A percentile compares a stretch with the other conserved stretches of the same genome.
These are phyloP conservation scores for Xerocomus potaroensis DNA, from an alignment of 768 basidiomycete genomes.

Conservation along the genomic window DNA sequence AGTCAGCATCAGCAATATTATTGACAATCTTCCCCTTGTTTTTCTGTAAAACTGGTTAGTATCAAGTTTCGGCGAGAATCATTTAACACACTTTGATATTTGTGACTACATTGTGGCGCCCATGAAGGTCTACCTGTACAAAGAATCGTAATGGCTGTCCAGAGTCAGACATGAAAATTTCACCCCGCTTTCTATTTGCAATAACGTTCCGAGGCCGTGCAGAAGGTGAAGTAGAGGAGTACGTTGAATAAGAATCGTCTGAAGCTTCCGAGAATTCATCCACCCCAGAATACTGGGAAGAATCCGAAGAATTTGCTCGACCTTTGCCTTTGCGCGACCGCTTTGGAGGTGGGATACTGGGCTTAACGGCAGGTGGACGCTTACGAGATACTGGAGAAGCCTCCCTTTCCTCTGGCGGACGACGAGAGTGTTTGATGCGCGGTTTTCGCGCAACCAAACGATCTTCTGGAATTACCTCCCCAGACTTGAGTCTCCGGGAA, in stretches of 20 bases:
- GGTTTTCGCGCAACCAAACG: constrained; percentile 4
- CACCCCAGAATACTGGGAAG: constrained; percentile 15
- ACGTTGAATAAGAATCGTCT: constrained; percentile 5
- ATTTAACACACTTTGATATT: constrained; percentile 63
- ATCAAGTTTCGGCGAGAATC: no score
- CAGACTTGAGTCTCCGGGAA: constrained; percentile 4
- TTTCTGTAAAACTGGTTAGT: constrained; percentile 40
- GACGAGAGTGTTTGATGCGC: constrained; percentile 4
- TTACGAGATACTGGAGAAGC: constrained; percentile 21
- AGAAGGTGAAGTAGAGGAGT: constrained; percentile 15
- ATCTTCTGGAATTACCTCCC: constrained; percentile 7
- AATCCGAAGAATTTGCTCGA: constrained; percentile 15
- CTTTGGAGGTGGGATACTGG: constrained; percentile 14
- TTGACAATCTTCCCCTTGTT: constrained; percentile 59
- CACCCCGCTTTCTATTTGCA: constrained; percentile 19
- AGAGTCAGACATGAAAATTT: constrained; percentile 41
- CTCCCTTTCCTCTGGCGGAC: constrained; percentile 3
- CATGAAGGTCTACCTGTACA: constrained; percentile 63
- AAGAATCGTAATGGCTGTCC: constrained; percentile 53
- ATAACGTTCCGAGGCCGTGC: constrained; percentile 11
- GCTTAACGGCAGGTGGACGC: constrained; percentile 15
- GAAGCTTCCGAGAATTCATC: constrained; percentile 13
- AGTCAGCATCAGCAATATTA: constrained; percentile 54
- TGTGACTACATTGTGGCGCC: constrained; percentile 45
- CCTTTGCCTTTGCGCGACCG: constrained; percentile 29